Evolutionary conservation across 176 grass and related monocot genomes (phyloP), one percentile per base, ranked within the genome.

Genomic region (Zoysia japonica): DNA sequence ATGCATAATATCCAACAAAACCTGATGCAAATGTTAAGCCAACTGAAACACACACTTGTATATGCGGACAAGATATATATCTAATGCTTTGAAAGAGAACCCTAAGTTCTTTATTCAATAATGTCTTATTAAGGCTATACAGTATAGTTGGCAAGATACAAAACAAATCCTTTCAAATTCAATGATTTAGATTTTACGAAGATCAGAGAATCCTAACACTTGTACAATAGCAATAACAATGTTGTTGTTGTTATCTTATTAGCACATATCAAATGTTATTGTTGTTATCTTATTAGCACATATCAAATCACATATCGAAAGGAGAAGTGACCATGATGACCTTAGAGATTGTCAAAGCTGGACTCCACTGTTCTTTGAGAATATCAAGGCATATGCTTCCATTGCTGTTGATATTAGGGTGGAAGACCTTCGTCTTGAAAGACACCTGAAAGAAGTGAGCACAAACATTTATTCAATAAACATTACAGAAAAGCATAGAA

Each of bases 401-500:
- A 82, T 89, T 89, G 72, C 87, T 89, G 55, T 89, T 89, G 78
- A 89, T 89, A 85, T 89, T 89, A 9, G 87, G 87, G 77, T 89
- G 87, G 45, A 89, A 89, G 59, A 89, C 87, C 72, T 89, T 89
- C 17, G 87, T 89, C 78, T 89, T 89, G 61, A 89, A 89, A 35
- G 87, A 89, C 19, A 89, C 87, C 87, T 89, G 81, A 85, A 65
- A 11, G 2, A 46, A 78, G 9, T 38, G 11, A 56, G 1, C 9
- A 56, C 54, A 80, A 70, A 17, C 1, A 80, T 65, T 28, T 51
- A 84, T 71, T 73, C 57, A 88, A 47, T 38, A 55, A 80, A 16
- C 9, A 62, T 68, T 51, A 28, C 11, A 4, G 68, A n/a, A 17
- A 68, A 39, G 9, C 15, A 82, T 4, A 60, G 28, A 28, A 7